Percentiles rank a stretch among this genome's conserved stretches.
Evolutionary conservation across 1,284 basidiomycete genomes (phyloP).

Genomic region (Lentinus polychrous): DNA sequence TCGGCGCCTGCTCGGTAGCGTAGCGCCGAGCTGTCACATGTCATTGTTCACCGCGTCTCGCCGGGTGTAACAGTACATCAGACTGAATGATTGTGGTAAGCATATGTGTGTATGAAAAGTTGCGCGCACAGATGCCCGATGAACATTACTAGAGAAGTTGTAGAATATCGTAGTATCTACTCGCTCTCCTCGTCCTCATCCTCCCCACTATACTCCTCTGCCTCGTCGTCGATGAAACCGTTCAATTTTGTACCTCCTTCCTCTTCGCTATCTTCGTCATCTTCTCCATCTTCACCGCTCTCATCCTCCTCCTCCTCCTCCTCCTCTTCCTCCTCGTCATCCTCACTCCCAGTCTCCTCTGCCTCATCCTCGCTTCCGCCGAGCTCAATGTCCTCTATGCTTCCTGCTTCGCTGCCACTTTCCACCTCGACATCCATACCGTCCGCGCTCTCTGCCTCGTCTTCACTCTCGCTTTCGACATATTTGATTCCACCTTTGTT

Average conservation of each 20-base stretch:
- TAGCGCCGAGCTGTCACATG: no score
- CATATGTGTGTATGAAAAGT: neutral
- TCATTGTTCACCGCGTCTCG: no score
- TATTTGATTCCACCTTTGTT: conserved; percentile 36
- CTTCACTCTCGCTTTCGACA: conserved; percentile 74
- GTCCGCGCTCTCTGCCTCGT: conserved; percentile 48
- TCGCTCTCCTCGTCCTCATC: conserved; percentile 52
- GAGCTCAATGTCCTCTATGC: conserved; percentile 70
- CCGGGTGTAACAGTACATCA: no score
- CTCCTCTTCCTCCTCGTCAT: conserved; percentile 45
- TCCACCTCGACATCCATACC: conserved; percentile 61
- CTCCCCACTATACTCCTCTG: conserved; percentile 58
- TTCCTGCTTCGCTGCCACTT: conserved; percentile 58
- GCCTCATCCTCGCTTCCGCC: conserved; percentile 68
- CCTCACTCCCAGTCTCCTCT: conserved; percentile 46
- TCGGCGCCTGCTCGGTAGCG: no score
- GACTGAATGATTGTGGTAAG: no score
- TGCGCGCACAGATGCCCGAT: neutral
- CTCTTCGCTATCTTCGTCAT: conserved; percentile 30
- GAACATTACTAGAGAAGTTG: neutral
- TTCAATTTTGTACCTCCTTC: conserved; percentile 40
- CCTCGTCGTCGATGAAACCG: conserved; percentile 69
- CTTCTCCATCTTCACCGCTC: conserved; percentile 49
- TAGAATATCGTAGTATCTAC: conserved; percentile 10
- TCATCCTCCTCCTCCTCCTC: conserved; percentile 45